Evolutionary conservation across 305 asterid genomes (phyloP).

Genomic region (Fraxinus dipetala): DNA sequence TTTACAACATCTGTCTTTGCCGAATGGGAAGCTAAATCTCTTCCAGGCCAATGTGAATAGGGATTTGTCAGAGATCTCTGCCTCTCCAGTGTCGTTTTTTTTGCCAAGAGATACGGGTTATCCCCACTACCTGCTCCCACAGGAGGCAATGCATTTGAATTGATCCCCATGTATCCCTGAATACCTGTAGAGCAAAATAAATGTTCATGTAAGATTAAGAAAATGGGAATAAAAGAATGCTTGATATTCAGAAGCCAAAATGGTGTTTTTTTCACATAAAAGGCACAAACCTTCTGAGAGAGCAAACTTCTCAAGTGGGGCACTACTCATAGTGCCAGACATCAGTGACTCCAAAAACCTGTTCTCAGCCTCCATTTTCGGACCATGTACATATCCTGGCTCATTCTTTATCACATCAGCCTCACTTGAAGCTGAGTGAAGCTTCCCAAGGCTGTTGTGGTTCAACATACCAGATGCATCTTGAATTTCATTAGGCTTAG

Average conservation of each 20-base stretch:
- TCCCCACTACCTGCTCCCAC: conserved; percentile 32
- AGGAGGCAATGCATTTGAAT: conserved; percentile 34
- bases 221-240: neutral
- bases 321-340: conserved; percentile 46
- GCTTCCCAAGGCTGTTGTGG: conserved; percentile 34
- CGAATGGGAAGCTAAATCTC: conserved; percentile 42
- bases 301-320: conserved; percentile 43
- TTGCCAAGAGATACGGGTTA: conserved; percentile 30
- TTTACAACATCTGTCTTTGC: conserved; percentile 40
- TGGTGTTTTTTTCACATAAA: neutral
- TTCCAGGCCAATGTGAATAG: conserved; percentile 54
- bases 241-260: neutral
- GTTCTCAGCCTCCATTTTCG: conserved; percentile 61
- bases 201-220: neutral
- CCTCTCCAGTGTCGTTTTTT: conserved; percentile 56
- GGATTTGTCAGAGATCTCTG: conserved; percentile 58
- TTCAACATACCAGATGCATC: conserved; percentile 43
- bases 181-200: conserved; percentile 44
- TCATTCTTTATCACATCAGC: conserved; percentile 42
- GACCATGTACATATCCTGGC: conserved; percentile 35
- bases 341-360: conserved; percentile 71
- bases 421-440: conserved; percentile 43
- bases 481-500: conserved; percentile 50
- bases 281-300: conserved; percentile 57
- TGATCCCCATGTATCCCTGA: conserved; percentile 45